These are phyloP conservation scores for Vanrija sp. DNA, from an alignment of 1,284 basidiomycete genomes.

Conservation along the genomic window DNA sequence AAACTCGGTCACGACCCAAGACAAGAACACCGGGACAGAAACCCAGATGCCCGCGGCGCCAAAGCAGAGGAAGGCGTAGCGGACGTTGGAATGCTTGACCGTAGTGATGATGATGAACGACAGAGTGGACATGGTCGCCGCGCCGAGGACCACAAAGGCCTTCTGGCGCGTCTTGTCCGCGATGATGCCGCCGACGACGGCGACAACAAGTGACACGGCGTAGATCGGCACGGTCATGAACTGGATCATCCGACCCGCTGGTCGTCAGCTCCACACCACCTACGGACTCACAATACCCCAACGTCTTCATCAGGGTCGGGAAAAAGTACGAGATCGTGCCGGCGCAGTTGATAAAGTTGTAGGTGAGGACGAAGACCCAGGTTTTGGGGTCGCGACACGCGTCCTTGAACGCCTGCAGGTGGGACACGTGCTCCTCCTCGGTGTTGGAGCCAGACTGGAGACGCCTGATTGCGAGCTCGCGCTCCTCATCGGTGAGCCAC, in stretches of 20 bases:
- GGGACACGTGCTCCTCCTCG: conserved; percentile 21
- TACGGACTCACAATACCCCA: conserved; percentile 25
- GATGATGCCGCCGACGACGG: conserved; percentile 12
- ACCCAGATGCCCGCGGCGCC: conserved; percentile 17
- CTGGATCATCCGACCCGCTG: conserved; percentile 20
- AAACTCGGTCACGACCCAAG: conserved; percentile 13
- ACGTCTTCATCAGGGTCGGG: conserved; percentile 22
- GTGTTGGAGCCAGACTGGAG: conserved; percentile 29
- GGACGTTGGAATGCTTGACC: conserved; percentile 5
- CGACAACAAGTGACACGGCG: conserved; percentile 13
- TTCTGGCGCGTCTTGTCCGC: conserved; percentile 16
- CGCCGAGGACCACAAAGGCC: conserved; percentile 12
- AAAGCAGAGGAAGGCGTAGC: conserved; percentile 20
- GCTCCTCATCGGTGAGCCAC: conserved; percentile 28
- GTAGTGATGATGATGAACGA: not conserved
- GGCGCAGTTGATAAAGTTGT: conserved; percentile 15
- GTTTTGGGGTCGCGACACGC: conserved; percentile 42
- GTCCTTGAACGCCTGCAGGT: conserved; percentile 32
- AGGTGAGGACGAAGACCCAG: conserved; percentile 18
- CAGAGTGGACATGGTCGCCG: conserved; percentile 5
- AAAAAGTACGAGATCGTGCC: conserved; percentile 33
- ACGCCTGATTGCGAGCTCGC: not conserved
- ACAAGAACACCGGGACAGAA: conserved; percentile 13
- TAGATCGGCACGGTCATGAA: conserved; percentile 27
- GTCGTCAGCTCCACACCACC: conserved; percentile 14